These are phyloP conservation scores for Cenchrus purpureus DNA, from an alignment of 176 grass and related monocot genomes.

Conservation along the genomic window DNA sequence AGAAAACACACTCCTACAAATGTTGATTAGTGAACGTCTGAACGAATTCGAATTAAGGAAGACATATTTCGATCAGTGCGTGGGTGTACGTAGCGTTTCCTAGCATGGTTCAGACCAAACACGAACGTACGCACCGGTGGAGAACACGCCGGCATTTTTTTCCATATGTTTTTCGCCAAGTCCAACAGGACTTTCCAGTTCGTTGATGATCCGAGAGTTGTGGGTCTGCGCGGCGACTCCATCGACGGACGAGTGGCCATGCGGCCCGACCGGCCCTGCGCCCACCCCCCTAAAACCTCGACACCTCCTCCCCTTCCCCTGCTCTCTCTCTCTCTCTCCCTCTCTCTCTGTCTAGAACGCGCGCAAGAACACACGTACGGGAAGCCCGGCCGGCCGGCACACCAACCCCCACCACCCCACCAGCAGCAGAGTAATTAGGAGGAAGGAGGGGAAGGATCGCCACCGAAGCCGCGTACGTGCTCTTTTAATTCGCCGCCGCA, in stretches of 20 bases:
- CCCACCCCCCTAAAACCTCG: conserved; percentile 41
- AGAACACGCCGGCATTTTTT: no score
- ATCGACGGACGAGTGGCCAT: conserved; percentile 1
- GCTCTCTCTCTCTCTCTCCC: background rate
- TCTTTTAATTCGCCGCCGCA: conserved; percentile 33
- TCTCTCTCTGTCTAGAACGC: conserved; percentile 32
- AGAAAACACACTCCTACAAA: no score
- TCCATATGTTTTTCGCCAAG: no score
- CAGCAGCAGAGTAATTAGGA: background rate
- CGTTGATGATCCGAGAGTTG: conserved; percentile 33
- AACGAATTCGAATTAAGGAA: no score
- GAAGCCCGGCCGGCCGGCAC: background rate
- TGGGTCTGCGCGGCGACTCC: conserved; percentile 20
- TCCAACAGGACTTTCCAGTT: background rate
- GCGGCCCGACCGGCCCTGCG: conserved; percentile 33
- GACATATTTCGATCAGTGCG: no score
- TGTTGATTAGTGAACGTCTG: no score
- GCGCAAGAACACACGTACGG: conserved; percentile 43
- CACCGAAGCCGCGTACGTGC: background rate
- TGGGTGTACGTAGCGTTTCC: no score
- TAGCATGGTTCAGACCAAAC: no score
- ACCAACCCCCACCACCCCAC: background rate
- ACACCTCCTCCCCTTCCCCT: background rate
- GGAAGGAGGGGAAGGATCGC: background rate
- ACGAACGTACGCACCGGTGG: no score